Percentiles rank a stretch among this genome's conserved stretches.
Evolutionary conservation across 352 stramenopile genomes (phyloP).

Genomic region (Pythium inflatum): DNA sequence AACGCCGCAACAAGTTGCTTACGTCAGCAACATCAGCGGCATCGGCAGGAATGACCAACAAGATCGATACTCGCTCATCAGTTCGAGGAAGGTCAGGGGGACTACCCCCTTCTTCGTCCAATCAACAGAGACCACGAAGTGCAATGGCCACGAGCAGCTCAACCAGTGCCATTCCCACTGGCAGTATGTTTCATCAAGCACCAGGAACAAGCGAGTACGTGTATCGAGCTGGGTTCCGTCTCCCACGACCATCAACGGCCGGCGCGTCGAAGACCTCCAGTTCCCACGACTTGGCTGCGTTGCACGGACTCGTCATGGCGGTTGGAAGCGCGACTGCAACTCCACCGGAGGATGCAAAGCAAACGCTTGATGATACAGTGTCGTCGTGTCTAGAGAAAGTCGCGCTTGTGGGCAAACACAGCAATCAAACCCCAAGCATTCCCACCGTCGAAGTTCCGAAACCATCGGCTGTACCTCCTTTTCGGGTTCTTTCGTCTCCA

Average conservation of each 20-base stretch:
- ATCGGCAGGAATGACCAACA: slow-evolving; percentile 32
- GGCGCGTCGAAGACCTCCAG: slow-evolving; percentile 12
- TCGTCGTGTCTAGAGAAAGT: slow-evolving; percentile 49
- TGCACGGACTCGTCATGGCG: slow-evolving; percentile 16
- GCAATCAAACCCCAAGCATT: not conserved
- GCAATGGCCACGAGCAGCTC: not conserved
- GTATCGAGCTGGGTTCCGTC: slow-evolving; percentile 63
- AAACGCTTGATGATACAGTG: slow-evolving; percentile 35
- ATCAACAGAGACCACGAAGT: slow-evolving; percentile 39
- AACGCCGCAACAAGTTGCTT: slow-evolving; percentile 37
- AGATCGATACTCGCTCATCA: slow-evolving; percentile 57
- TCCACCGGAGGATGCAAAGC: not conserved
- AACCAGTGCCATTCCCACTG: not conserved
- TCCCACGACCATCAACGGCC: slow-evolving; percentile 36
- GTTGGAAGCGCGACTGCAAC: not conserved
- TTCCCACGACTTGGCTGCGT: not conserved
- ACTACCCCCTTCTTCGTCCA: slow-evolving; percentile 21
- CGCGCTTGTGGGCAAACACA: slow-evolving; percentile 38
- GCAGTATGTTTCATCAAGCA: slow-evolving; percentile 42
- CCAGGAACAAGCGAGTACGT: slow-evolving; percentile 55
- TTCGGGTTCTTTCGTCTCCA: not conserved
- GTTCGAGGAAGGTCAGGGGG: slow-evolving; percentile 50
- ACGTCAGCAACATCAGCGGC: not conserved
- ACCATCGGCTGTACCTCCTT: slow-evolving; percentile 28
- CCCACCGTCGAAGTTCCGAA: slow-evolving; percentile 31